These are phyloP conservation scores for Mycena maculata DNA, from an alignment of 768 basidiomycete genomes.

Conservation along the genomic window DNA sequence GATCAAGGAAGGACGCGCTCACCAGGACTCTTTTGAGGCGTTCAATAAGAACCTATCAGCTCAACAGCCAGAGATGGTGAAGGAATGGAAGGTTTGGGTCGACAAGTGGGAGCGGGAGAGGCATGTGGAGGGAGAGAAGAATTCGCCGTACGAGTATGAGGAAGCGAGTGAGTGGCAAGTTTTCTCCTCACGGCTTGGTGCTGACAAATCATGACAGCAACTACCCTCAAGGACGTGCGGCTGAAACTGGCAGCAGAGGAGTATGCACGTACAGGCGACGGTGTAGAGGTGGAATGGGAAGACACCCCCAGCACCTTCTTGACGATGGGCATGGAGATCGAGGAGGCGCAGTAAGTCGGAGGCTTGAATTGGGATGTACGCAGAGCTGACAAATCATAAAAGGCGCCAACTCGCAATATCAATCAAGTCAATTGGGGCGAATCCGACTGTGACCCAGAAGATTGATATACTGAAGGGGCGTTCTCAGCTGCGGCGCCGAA, in stretches of 20 bases:
- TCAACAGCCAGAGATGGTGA: background rate
- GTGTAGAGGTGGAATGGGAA: background rate
- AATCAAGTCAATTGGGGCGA: background rate
- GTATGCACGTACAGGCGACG: background rate
- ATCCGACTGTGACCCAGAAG: background rate
- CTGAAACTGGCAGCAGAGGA: slow-evolving; percentile 10
- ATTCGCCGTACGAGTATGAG: slow-evolving; percentile 7
- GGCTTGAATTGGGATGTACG: too few relatives aligned
- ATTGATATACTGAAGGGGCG: background rate
- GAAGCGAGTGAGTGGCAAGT: background rate
- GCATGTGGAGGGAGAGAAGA: background rate
- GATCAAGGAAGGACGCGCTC: slow-evolving; percentile 2
- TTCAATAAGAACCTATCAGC: background rate
- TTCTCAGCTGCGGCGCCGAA: background rate
- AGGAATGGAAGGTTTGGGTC: background rate
- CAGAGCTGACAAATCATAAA: background rate
- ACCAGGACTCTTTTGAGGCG: background rate
- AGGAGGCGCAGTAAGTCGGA: slow-evolving; percentile 5
- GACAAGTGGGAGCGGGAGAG: background rate
- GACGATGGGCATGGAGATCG: slow-evolving; percentile 2
- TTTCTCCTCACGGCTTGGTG: too few relatives aligned
- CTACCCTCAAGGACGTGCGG: background rate
- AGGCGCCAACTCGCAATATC: background rate
- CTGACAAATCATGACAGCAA: too few relatives aligned
- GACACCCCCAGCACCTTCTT: slow-evolving; percentile 15